A percentile compares a stretch with the other conserved stretches of the same genome.
These are phyloP conservation scores for Venturia pyrina DNA, from an alignment of 2,329 filamentous ascomycete species.

Conservation along the genomic window DNA sequence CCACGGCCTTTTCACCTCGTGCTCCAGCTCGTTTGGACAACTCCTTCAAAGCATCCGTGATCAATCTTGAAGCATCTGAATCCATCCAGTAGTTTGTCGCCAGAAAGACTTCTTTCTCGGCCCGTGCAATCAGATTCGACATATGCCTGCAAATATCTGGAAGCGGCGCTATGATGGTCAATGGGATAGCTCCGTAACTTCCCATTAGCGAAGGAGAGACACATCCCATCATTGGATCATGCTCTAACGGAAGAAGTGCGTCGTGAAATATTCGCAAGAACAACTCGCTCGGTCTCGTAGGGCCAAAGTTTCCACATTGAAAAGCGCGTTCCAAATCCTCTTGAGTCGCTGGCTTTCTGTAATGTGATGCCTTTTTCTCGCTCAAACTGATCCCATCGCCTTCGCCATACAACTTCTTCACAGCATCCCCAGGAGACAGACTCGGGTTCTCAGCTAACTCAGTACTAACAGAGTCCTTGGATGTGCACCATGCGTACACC, in stretches of 20 bases:
- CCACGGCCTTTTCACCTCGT: slow-evolving; percentile 47
- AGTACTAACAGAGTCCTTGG: slow-evolving; percentile 10
- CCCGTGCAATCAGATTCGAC: slow-evolving; percentile 64
- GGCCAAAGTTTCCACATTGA: slow-evolving; percentile 58
- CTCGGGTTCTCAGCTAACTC: slow-evolving; percentile 42
- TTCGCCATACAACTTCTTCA: slow-evolving; percentile 44
- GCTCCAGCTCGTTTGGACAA: slow-evolving; percentile 54
- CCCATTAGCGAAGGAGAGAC: slow-evolving; percentile 52
- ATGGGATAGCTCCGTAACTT: slow-evolving; percentile 52
- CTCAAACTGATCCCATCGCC: slow-evolving; percentile 21
- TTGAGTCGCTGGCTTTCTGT: slow-evolving; percentile 13
- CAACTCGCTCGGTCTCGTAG: slow-evolving; percentile 51
- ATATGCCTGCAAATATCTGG: slow-evolving; percentile 66
- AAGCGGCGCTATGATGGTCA: slow-evolving; percentile 59
- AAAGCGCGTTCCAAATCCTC: slow-evolving; percentile 45
- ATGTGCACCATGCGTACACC: slow-evolving; percentile 12
- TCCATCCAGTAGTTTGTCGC: slow-evolving; percentile 69
- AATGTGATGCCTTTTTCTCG: slow-evolving; percentile 18
- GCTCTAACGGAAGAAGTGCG: slow-evolving; percentile 46
- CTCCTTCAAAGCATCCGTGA: slow-evolving; percentile 60
- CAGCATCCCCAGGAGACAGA: slow-evolving; percentile 43
- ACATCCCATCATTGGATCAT: slow-evolving; percentile 41
- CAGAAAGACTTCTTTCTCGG: slow-evolving; percentile 62
- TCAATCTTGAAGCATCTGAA: slow-evolving; percentile 55
- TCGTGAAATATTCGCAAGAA: slow-evolving; percentile 62